Conservation (phyloP, 495 filamentous ascomycete genomes). For the Schizothecium vesticola region DNA sequence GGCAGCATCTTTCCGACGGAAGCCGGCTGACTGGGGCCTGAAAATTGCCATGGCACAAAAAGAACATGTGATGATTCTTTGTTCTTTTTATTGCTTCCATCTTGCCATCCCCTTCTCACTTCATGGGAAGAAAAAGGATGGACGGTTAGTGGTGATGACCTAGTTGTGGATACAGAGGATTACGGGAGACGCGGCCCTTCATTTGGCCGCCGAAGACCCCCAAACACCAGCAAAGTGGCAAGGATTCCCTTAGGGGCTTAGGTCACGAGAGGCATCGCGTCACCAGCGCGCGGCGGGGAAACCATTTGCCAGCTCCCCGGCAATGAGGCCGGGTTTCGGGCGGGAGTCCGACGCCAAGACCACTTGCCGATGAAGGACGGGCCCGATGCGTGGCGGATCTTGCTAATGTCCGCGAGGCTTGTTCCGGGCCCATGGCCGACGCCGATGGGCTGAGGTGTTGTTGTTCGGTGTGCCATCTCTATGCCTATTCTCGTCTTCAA, state of each 20-base stretch:
- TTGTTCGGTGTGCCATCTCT: background rate
- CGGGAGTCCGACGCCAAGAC: background rate
- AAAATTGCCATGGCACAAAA: background rate
- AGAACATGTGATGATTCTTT: background rate
- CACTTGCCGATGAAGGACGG: background rate
- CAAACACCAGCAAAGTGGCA: background rate
- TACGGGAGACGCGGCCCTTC: background rate
- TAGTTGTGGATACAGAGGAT: background rate
- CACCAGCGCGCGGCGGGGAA: conserved; percentile 4
- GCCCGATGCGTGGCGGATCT: background rate
- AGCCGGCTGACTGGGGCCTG: background rate
- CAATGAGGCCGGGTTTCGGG: background rate
- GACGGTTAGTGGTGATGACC: background rate
- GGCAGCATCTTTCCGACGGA: background rate
- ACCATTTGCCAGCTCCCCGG: conserved; percentile 3
- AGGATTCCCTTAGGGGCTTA: background rate
- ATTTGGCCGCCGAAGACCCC: background rate
- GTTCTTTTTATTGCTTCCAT: background rate
- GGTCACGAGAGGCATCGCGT: background rate
- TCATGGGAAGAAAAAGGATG: background rate
- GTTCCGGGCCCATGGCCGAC: background rate
- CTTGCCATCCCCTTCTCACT: background rate
- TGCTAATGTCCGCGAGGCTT: background rate
- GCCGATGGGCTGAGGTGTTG: background rate
- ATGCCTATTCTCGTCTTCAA: background rate